These are phyloP conservation scores for Pseudogymnoascus destructans DNA, from an alignment of 2,329 filamentous ascomycete genomes.

Conservation along the genomic window DNA sequence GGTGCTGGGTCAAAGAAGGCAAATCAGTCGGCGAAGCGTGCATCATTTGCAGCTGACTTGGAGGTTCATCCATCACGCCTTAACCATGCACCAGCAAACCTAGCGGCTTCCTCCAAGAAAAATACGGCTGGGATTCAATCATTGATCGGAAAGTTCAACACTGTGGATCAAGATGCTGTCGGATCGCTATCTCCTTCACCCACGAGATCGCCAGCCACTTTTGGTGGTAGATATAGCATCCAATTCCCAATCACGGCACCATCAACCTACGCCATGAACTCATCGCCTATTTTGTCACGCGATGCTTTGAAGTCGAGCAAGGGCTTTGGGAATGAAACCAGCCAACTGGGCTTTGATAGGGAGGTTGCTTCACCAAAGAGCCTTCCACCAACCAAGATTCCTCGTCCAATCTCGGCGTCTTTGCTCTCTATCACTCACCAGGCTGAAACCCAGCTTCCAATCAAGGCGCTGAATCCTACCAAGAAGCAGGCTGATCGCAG, in stretches of 20 bases:
- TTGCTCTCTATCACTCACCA: background rate
- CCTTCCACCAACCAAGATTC: background rate
- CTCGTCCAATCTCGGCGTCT: background rate
- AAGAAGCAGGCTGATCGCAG: background rate
- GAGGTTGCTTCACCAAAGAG: background rate
- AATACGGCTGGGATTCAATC: background rate
- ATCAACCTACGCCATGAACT: background rate
- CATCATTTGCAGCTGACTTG: background rate
- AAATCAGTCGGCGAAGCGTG: background rate
- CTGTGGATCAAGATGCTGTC: background rate
- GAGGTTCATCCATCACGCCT: background rate
- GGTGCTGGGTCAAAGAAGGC: background rate
- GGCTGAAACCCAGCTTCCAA: background rate
- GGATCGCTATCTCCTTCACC: constrained; percentile 8
- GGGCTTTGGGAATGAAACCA: background rate
- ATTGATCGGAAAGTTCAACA: background rate
- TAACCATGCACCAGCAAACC: background rate
- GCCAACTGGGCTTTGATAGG: background rate
- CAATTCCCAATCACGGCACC: background rate
- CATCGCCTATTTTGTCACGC: background rate
- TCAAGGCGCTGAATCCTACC: background rate
- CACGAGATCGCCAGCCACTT: constrained; percentile 9
- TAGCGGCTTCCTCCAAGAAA: background rate
- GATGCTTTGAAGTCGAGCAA: background rate
- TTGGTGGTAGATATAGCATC: background rate